These are phyloP conservation scores for Colletotrichum navitas DNA, from an alignment of 2,329 filamentous ascomycete species.

Conservation along the genomic window DNA sequence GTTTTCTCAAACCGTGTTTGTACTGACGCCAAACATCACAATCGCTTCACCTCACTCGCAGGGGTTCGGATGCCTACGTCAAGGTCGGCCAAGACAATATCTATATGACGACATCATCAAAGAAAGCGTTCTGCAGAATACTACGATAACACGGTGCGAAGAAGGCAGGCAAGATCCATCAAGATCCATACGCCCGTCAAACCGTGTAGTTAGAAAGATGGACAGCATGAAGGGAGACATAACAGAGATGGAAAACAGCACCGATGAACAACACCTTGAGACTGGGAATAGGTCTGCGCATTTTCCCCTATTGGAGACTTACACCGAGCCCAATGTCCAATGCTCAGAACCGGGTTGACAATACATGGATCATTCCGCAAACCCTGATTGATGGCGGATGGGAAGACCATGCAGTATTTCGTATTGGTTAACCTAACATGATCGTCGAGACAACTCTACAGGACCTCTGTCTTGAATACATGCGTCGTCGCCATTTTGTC, in stretches of 20 bases:
- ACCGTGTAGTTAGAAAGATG: too few species aligned
- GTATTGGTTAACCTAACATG: background rate
- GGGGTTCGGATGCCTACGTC: slow-evolving; percentile 6
- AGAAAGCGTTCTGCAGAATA: slow-evolving; percentile 54
- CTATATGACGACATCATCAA: slow-evolving; percentile 49
- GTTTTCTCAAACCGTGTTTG: background rate
- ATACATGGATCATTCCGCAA: background rate
- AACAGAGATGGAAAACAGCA: background rate
- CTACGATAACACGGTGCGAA: too few species aligned
- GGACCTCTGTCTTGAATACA: background rate
- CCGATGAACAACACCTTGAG: background rate
- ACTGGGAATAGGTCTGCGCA: background rate
- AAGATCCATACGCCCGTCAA: too few species aligned
- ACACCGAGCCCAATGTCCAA: background rate
- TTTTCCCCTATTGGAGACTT: background rate
- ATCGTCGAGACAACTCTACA: background rate
- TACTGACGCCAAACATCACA: slow-evolving; percentile 53
- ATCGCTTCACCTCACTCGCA: slow-evolving; percentile 47
- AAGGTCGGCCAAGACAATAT: slow-evolving; percentile 42
- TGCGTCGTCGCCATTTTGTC: too few species aligned
- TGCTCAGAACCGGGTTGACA: background rate
- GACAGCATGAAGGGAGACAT: too few species aligned
- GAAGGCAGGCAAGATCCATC: too few species aligned
- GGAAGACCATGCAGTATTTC: too few species aligned
- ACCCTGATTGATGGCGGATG: background rate